These are phyloP conservation scores for Arachis monticola DNA, from an alignment of 331 rosid genomes.

Conservation along the genomic window DNA sequence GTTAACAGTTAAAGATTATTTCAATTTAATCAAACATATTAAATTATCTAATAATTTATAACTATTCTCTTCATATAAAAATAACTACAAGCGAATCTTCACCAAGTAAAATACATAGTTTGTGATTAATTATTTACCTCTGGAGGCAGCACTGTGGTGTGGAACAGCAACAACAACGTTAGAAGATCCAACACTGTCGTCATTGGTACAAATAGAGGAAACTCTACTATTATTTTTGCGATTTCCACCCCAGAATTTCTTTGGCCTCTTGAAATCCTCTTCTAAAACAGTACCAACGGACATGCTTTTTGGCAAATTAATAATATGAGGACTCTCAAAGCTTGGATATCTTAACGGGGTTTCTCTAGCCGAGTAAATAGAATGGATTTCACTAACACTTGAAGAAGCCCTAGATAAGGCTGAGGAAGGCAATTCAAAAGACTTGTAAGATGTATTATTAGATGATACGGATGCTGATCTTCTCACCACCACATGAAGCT, in stretches of 20 bases:
- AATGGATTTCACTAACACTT: slow-evolving; percentile 78
- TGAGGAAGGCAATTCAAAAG: slow-evolving; percentile 60
- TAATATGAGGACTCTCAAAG: slow-evolving; percentile 32
- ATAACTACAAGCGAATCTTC: no score
- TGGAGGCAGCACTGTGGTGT: slow-evolving; percentile 46
- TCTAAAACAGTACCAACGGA: neutral
- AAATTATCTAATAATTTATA: no score
- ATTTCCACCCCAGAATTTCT: slow-evolving; percentile 40
- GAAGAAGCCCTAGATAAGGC: slow-evolving; percentile 79
- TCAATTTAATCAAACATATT: no score
- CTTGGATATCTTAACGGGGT: slow-evolving; percentile 90
- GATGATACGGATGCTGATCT: slow-evolving; percentile 58
- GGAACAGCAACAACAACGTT: slow-evolving; percentile 50
- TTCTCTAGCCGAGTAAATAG: slow-evolving; percentile 84
- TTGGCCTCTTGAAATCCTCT: slow-evolving; percentile 17
- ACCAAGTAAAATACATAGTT: no score
- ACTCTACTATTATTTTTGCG: slow-evolving; percentile 42
- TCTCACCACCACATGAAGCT: slow-evolving; percentile 63
- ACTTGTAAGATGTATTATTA: slow-evolving; percentile 70
- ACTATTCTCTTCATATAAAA: neutral
- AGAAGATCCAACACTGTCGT: slow-evolving; percentile 46
- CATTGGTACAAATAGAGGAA: slow-evolving; percentile 46
- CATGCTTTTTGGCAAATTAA: neutral
- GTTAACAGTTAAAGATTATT: no score
- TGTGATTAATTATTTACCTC: slow-evolving; percentile 35